Evolutionary conservation across 495 filamentous ascomycete species (phyloP), one percentile per base, ranked within the genome.

Genomic region (Penicillium riverlandense): DNA sequence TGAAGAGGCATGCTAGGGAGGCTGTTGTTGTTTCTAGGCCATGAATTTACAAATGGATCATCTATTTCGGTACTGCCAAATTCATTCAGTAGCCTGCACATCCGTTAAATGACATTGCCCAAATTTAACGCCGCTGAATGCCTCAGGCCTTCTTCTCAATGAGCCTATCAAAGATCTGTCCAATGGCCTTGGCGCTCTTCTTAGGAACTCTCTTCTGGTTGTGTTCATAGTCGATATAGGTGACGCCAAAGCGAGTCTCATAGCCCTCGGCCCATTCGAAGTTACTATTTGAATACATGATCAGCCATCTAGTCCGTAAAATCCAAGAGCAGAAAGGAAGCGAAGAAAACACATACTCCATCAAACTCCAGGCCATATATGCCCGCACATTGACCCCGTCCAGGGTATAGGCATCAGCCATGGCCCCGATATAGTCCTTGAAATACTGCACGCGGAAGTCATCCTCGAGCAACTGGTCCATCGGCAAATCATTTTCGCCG

Each of bases 321-420:
- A 39, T 38, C n/a, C 11, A 11, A 41, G 39, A 2, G 22, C 16
- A 4, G 4, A 13, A n/a, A 11, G 38, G 8, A 12, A n/a, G 5
- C 2, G 5, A 9, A 33, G 45, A 37, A 37, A 0, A 36, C 29
- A 59, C 63, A 40, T 57, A 72, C 69, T 91, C 85, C 75, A 89
- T 78, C 59, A 91, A 74, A 56, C 79, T 84, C 86, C 86, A 91
- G 8, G 83, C 86, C 62, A 88, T 75, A 61, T 90, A 90, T 1
- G 74, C 84, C 44, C 71, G 71, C 42, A 89, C 80, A 53, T 88
- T 73, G 28, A 86, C 81, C 11, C 83, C 80, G 55, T 89, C 85
- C 43, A 80, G 69, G 16, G 68, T 64, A 12, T 75, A 72, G 5
- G 84, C 83, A 58, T 82, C 75, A 13, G 79, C 83, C 75, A 89